phyloP scores from a whole-genome alignment of 2,329 filamentous ascomycete genomes.

The Cladosporium sp. region DNA sequence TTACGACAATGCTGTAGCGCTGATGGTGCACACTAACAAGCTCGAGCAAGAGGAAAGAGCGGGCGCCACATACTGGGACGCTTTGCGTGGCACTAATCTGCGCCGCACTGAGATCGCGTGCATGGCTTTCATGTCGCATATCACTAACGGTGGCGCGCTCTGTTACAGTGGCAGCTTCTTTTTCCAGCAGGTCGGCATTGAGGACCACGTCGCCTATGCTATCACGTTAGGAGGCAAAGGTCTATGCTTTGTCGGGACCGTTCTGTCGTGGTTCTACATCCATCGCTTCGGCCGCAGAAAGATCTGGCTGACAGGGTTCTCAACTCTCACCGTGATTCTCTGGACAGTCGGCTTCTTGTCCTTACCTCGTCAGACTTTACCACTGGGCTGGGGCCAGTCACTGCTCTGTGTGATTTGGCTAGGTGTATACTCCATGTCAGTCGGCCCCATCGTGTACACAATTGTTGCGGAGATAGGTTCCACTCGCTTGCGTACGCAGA shows the following conservation, averaged over 20 bases:
- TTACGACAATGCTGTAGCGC: slow-evolving; percentile 30
- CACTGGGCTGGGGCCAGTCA: slow-evolving; percentile 6
- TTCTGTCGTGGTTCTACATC: slow-evolving; percentile 27
- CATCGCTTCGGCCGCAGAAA: slow-evolving; percentile 34
- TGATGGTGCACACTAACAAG: slow-evolving; percentile 37
- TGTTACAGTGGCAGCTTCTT: slow-evolving; percentile 36
- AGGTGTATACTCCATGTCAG: slow-evolving; percentile 11
- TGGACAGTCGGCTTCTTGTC: slow-evolving; percentile 8
- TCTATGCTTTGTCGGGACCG: slow-evolving; percentile 19
- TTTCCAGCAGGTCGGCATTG: slow-evolving; percentile 37
- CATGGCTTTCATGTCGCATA: slow-evolving; percentile 36
- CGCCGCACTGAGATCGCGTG: slow-evolving; percentile 41
- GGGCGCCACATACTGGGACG: slow-evolving; percentile 33
- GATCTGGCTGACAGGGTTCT: slow-evolving; percentile 30
- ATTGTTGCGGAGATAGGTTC: slow-evolving; percentile 28
- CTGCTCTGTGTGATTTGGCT: slow-evolving; percentile 8
- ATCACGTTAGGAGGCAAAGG: slow-evolving; percentile 30
- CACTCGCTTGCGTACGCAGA: slow-evolving; percentile 25
- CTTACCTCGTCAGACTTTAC: not conserved
- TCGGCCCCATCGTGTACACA: slow-evolving; percentile 16
- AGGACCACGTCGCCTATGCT: slow-evolving; percentile 30
- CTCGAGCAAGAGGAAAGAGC: slow-evolving; percentile 28
- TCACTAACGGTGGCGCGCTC: slow-evolving; percentile 28
- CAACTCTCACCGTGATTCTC: slow-evolving; percentile 3
- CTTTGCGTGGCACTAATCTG: slow-evolving; percentile 41